Conservation (phyloP, 495 filamentous ascomycete genomes). For the Hyaloscypha variabilis region DNA sequence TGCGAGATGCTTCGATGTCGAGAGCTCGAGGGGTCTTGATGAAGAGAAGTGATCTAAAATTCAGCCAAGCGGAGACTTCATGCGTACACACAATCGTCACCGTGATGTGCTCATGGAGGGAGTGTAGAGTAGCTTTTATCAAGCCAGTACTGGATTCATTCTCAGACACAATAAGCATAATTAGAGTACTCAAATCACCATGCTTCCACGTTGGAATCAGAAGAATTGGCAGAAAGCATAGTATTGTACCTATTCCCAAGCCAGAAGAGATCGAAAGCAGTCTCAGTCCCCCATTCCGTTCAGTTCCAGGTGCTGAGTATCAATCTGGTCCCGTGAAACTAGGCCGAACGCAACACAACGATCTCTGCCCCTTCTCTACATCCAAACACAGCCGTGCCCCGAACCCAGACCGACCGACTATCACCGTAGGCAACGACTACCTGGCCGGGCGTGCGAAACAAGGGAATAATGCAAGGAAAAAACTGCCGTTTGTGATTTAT, state of each 20-base stretch:
- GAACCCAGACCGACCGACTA: neutral
- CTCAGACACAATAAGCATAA: neutral
- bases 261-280: slow-evolving; percentile 23
- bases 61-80: neutral
- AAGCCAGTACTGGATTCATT: neutral
- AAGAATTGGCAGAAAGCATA: slow-evolving; percentile 32
- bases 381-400: neutral
- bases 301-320: neutral
- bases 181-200: neutral
- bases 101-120: neutral
- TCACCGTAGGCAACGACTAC: neutral
- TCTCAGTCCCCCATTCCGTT: slow-evolving; percentile 2
- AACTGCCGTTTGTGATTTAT: slow-evolving; percentile 23
- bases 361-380: neutral
- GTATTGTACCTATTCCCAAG: slow-evolving; percentile 34
- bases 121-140: neutral
- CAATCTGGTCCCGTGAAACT: neutral
- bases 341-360: neutral
- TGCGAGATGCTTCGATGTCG: neutral
- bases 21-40: neutral
- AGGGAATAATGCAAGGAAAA: slow-evolving; percentile 25
- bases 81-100: neutral
- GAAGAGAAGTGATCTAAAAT: neutral
- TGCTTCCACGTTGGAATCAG: neutral
- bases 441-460: neutral